Conservation (phyloP, 2,329 filamentous ascomycete species). For the Colletotrichum liriopes region DNA sequence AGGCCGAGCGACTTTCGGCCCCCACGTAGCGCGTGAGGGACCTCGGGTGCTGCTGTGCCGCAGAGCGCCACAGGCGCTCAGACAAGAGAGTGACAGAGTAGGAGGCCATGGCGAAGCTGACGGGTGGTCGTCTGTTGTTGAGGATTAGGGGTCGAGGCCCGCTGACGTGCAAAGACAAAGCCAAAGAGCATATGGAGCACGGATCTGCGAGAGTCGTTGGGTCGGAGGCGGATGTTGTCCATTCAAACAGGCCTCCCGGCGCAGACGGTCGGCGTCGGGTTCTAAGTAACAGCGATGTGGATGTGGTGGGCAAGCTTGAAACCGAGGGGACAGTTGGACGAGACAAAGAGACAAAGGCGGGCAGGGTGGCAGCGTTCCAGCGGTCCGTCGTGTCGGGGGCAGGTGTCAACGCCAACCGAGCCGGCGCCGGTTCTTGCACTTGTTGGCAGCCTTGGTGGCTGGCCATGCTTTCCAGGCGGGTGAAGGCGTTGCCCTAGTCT, state of each 20-base stretch:
- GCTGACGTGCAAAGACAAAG: slow-evolving; percentile 25
- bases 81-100: slow-evolving; percentile 7
- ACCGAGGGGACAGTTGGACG: neutral
- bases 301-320: neutral
- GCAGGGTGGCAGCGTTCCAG: slow-evolving; percentile 1
- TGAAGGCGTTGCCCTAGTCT: neutral
- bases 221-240: slow-evolving; percentile 3
- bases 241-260: slow-evolving; percentile 15
- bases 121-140: slow-evolving; percentile 24
- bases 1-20: slow-evolving; percentile 30
- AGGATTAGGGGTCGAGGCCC: slow-evolving; percentile 14
- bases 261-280: slow-evolving; percentile 15
- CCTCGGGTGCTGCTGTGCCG: slow-evolving; percentile 30
- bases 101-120: slow-evolving; percentile 19
- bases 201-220: slow-evolving; percentile 16
- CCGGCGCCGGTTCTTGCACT: too few relatives aligned
- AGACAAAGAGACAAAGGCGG: slow-evolving; percentile 12
- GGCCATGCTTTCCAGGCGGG: neutral
- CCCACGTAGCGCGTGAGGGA: slow-evolving; percentile 24
- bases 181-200: slow-evolving; percentile 7
- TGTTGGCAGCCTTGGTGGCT: neutral
- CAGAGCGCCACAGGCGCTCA: slow-evolving; percentile 18
- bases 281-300: neutral
- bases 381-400: slow-evolving; percentile 8
- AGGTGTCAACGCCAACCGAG: neutral